Conservation (phyloP, 2,329 filamentous ascomycete genomes). For the Neofusicoccum umdonicola region DNA sequence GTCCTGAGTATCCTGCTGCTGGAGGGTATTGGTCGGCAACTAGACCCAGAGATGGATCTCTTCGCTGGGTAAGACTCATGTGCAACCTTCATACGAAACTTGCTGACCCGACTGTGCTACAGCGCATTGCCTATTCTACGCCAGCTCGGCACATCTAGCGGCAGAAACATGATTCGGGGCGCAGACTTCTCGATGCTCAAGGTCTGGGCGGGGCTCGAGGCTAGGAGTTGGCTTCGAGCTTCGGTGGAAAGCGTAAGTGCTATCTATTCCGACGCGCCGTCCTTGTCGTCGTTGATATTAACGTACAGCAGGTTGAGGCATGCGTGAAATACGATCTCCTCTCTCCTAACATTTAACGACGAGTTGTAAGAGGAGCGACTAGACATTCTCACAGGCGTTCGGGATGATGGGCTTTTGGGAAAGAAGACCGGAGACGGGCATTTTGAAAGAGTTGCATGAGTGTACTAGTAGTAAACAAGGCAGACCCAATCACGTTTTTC, state of each 20-base stretch:
- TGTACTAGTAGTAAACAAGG: neutral
- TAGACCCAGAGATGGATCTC: conserved; percentile 85
- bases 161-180: conserved; percentile 45
- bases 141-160: conserved; percentile 77
- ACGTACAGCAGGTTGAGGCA: conserved; percentile 64
- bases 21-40: conserved; percentile 84
- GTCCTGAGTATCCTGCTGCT: conserved; percentile 91
- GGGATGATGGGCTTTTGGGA: neutral
- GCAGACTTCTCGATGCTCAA: conserved; percentile 68
- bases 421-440: neutral
- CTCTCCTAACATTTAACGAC: conserved; percentile 74
- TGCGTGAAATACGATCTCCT: conserved; percentile 90
- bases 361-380: neutral
- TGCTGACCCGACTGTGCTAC: conserved; percentile 15
- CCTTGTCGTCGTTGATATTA: neutral
- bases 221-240: conserved; percentile 82
- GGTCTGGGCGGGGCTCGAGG: conserved; percentile 88
- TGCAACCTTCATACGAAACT: neutral
- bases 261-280: conserved; percentile 6
- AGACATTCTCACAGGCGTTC: neutral
- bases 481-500: neutral
- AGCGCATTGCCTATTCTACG: conserved; percentile 87
- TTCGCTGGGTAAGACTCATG: conserved; percentile 61
- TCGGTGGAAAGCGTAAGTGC: conserved; percentile 78
- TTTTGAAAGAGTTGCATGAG: neutral